Conservation (phyloP, 331 rosid species). For the Quercus lobata region DNA sequence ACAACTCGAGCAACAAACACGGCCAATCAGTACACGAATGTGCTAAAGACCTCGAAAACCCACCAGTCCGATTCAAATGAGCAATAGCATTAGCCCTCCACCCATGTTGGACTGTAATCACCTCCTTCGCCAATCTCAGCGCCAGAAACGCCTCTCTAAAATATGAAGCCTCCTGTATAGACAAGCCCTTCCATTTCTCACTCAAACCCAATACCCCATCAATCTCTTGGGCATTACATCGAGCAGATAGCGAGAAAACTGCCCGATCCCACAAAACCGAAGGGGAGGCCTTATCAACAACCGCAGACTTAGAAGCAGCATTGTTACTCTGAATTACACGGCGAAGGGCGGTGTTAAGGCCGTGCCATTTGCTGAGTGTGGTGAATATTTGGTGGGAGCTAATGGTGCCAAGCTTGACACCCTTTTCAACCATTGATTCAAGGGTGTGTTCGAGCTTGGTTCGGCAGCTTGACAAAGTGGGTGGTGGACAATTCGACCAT, state of each 20-base stretch:
- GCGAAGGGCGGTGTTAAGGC: constrained; percentile 49
- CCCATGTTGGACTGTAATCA: constrained; percentile 56
- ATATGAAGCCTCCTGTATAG: constrained; percentile 70
- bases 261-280: constrained; percentile 83
- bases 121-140: constrained; percentile 73
- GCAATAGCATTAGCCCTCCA: constrained; percentile 75
- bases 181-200: constrained; percentile 41
- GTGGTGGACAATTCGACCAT: constrained; percentile 66
- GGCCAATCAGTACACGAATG: constrained; percentile 91
- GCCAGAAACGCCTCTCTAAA: constrained; percentile 72
- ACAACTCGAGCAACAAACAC: constrained; percentile 70
- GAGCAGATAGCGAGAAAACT: constrained; percentile 39
- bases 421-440: constrained; percentile 74
- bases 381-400: constrained; percentile 69
- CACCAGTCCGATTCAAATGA: constrained; percentile 53
- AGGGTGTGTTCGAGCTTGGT: constrained; percentile 61
- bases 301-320: constrained; percentile 18
- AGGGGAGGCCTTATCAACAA: constrained; percentile 31
- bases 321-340: constrained; percentile 28
- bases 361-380: constrained; percentile 68
- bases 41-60: constrained; percentile 65
- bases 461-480: constrained; percentile 55
- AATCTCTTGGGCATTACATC: constrained; percentile 47
- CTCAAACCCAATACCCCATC: constrained; percentile 45
- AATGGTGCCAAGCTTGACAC: constrained; percentile 58